These are phyloP conservation scores for Rhizophora mangle DNA, from an alignment of 345 rosid species.

Conservation along the genomic window DNA sequence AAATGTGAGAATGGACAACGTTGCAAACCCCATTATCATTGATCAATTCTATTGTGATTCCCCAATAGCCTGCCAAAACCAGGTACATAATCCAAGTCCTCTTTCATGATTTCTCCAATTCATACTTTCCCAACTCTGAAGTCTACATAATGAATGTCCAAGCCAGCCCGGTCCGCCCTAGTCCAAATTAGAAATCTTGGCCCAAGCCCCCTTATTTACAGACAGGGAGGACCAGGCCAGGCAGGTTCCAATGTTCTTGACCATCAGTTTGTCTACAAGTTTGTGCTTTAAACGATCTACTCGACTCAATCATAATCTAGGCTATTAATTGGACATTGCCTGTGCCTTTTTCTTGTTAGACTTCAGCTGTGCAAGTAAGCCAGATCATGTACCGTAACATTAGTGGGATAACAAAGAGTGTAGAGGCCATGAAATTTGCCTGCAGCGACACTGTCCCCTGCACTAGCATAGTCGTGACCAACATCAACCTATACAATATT, in stretches of 20 bases:
- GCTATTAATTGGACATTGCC: constrained; percentile 1
- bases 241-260: neutral
- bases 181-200: no score
- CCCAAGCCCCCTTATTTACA: neutral
- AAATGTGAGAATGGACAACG: constrained; percentile 77
- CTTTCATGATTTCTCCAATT: neutral
- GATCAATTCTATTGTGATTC: constrained; percentile 99
- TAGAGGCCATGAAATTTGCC: constrained; percentile 76
- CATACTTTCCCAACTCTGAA: no score
- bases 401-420: constrained; percentile 70
- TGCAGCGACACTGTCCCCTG: constrained; percentile 94
- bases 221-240: neutral
- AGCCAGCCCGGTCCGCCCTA: no score
- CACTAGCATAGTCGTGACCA: constrained; percentile 68
- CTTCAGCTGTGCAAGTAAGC: constrained; percentile 75
- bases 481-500: constrained; percentile 66
- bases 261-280: neutral
- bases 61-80: constrained; percentile 67
- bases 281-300: neutral
- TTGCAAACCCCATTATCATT: constrained; percentile 79
- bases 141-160: neutral
- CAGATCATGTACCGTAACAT: constrained; percentile 87
- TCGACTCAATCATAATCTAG: neutral
- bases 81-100: constrained; percentile 41
- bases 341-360: constrained; percentile 35